A percentile compares a stretch with the other conserved stretches of the same genome.
These are phyloP conservation scores for Mycena galericulata DNA, from an alignment of 768 basidiomycete genomes.

Conservation along the genomic window DNA sequence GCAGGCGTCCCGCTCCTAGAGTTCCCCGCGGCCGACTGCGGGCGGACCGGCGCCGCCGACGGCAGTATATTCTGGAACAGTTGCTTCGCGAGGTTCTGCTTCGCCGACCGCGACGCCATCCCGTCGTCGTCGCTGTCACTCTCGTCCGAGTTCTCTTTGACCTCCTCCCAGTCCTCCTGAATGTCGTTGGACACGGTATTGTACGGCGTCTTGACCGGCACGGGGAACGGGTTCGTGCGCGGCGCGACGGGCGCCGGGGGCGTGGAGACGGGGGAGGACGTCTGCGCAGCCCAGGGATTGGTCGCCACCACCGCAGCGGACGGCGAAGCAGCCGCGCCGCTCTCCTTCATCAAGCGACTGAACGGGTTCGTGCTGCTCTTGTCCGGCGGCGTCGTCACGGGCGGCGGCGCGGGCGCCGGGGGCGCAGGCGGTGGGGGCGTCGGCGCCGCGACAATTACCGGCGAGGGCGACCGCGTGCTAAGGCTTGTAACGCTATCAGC, in stretches of 20 bases:
- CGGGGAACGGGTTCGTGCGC: constrained; percentile 64
- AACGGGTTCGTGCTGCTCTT: constrained; percentile 86
- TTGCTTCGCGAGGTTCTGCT: constrained; percentile 80
- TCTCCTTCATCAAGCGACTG: constrained; percentile 70
- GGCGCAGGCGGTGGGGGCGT: constrained; percentile 46
- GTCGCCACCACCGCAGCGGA: constrained; percentile 45
- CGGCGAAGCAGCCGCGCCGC: too few species aligned
- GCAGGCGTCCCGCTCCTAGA: constrained; percentile 31
- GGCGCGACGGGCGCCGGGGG: constrained; percentile 57
- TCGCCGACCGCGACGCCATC: constrained; percentile 66
- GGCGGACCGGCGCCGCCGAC: constrained; percentile 49
- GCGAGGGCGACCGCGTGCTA: constrained; percentile 40
- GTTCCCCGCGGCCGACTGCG: constrained; percentile 62
- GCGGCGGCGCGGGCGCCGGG: constrained; percentile 46
- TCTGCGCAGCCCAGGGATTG: constrained; percentile 76
- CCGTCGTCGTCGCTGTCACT: constrained; percentile 87
- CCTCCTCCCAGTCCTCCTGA: constrained; percentile 90
- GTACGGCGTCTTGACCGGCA: constrained; percentile 66
- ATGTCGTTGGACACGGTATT: constrained; percentile 67
- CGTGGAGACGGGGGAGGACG: constrained; percentile 44
- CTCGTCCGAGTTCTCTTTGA: constrained; percentile 78
- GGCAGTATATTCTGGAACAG: constrained; percentile 83
- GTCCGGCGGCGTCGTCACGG: constrained; percentile 49
- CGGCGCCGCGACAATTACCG: constrained; percentile 53
- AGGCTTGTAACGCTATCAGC: constrained; percentile 26